These are phyloP conservation scores for Balamuthia mandrillaris DNA, from an alignment of 208 protist species.

Conservation along the genomic window DNA sequence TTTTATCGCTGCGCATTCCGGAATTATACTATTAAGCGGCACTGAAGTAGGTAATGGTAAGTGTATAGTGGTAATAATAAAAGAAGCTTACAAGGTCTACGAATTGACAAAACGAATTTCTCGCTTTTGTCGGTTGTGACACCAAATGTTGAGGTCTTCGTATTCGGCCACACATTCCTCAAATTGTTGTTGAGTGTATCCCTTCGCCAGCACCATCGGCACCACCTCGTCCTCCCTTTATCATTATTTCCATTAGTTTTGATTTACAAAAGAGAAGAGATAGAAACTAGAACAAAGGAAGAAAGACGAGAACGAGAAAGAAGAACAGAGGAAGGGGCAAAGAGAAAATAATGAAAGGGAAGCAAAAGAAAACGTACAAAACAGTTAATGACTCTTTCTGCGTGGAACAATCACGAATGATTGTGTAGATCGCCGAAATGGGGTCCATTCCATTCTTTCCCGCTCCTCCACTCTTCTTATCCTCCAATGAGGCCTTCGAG, in stretches of 20 bases:
- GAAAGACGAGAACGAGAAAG: neutral
- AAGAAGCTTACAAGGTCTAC: no score
- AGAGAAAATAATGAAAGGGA: neutral
- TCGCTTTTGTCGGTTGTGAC: neutral
- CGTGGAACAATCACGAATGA: neutral
- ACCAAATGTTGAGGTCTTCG: constrained; percentile 2
- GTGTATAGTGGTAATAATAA: no score
- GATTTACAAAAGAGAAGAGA: neutral
- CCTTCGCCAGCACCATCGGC: neutral
- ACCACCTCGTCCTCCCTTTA: neutral
- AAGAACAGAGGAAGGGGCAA: neutral
- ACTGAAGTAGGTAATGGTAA: no score
- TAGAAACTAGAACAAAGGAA: neutral
- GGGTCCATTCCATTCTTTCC: neutral
- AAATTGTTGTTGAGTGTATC: neutral
- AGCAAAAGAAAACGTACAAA: neutral
- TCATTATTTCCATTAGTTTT: neutral
- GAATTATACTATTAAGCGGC: no score
- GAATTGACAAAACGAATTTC: constrained; percentile 1
- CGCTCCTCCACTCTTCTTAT: neutral
- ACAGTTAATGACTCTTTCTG: neutral
- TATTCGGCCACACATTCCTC: neutral
- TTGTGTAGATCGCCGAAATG: neutral
- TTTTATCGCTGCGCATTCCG: no score
- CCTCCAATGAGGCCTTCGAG: constrained; percentile 58